Evolutionary conservation across 148 eudicot genomes (phyloP), one percentile per base, ranked within the genome.

Genomic region (Salicornia ramosissima): DNA sequence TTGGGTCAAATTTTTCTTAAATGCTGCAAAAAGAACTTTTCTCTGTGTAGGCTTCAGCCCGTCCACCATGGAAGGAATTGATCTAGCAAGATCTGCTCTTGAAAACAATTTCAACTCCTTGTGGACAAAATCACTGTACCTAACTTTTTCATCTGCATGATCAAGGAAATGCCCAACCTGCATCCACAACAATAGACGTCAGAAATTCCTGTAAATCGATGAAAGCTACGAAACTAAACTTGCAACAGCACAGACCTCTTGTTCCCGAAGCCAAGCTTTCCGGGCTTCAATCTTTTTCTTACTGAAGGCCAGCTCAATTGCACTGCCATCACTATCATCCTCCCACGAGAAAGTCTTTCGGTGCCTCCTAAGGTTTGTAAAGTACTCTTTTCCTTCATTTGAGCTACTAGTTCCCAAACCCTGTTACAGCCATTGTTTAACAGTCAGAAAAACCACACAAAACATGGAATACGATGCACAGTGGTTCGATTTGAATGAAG

Each of bases 11-110:
- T 87, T 87, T 57, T 83, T 84, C 83, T 88, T 94, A 50, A 94
- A 94, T 36, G 97, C 82, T 75, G 89, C 83, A 74, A 87, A 94
- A 16, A 94, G 85, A 39, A 94, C 91, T 79, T 94, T 94, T 69
- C 99, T 88, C 80, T 94, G 99, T 18, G 97, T 96, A n/a, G 99
- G 99, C 87, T 94, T 94, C 65, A 94, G 75, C 30, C 99, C 99
- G 80, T 94, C 99, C 70, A 87, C 86, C 89, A 94, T 80, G 6
- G 91, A 87, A 39, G 99, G 99, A 67, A 91, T 94, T 10, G 99
- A 94, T 73, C 97, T 82, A 50, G 86, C 91, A 82, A 94, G 92
- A 72, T 94, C 99, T 3, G 99, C 97, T 79, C 87, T 77, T 0
- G 99, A 94, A 67, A 90, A 94, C 78, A 86, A 75, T 75, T 90